These are phyloP conservation scores for Ophiosphaerella korrae DNA, from an alignment of 2,329 filamentous ascomycete species.

Conservation along the genomic window DNA sequence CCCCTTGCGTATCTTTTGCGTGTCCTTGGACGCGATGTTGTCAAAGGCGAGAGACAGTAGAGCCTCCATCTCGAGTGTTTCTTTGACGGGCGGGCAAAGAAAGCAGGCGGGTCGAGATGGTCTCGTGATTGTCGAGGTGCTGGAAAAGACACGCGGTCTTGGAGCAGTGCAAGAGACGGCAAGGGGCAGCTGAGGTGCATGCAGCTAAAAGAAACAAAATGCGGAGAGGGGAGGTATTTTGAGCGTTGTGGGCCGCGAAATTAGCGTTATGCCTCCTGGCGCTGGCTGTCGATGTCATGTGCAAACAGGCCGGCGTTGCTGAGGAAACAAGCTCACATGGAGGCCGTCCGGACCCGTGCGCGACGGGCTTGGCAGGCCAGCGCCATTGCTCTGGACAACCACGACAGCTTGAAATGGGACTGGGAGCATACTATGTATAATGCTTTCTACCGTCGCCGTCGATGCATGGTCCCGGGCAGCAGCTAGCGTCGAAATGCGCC, in stretches of 20 bases:
- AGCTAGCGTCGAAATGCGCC: not conserved
- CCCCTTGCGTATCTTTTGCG: conserved; percentile 88
- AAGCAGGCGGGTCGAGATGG: conserved; percentile 11
- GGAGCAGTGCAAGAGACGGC: conserved; percentile 21
- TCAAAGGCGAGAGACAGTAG: conserved; percentile 93
- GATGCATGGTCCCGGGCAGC: conserved; percentile 9
- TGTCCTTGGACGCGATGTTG: conserved; percentile 92
- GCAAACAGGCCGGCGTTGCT: conserved; percentile 25
- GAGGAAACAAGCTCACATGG: conserved; percentile 14
- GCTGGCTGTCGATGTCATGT: conserved; percentile 17
- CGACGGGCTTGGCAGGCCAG: conserved; percentile 11
- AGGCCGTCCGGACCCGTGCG: conserved; percentile 16
- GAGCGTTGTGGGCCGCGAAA: conserved; percentile 31
- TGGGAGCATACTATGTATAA: not conserved
- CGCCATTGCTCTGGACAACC: not conserved
- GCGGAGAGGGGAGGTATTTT: conserved; percentile 33
- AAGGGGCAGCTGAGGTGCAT: conserved; percentile 26
- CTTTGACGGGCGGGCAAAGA: conserved; percentile 1
- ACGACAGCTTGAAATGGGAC: not conserved
- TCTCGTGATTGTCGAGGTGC: conserved; percentile 4
- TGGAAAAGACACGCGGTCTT: conserved; percentile 10
- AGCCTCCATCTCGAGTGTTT: conserved; percentile 72
- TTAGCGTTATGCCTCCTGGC: conserved; percentile 16
- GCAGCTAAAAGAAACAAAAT: conserved; percentile 34
- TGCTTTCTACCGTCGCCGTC: too few species aligned